phyloP scores from a whole-genome alignment of 139 green algal genomes.

The Chlamydomonas sp. region DNA sequence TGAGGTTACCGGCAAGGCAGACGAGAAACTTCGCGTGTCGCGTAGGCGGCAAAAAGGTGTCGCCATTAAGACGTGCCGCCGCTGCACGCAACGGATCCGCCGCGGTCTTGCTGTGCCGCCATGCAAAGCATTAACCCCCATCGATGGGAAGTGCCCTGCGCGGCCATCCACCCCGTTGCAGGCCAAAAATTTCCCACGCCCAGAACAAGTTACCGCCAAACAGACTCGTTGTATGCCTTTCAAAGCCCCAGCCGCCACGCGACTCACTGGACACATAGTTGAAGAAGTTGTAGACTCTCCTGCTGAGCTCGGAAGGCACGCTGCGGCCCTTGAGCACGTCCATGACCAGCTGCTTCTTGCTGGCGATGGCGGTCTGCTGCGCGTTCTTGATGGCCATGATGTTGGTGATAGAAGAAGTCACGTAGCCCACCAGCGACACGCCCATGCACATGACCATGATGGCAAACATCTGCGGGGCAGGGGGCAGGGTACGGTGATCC shows the following conservation, averaged over 20 bases:
- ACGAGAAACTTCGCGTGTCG: neutral
- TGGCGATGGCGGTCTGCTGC: constrained; percentile 27
- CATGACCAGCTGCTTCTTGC: constrained; percentile 41
- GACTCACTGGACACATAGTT: constrained; percentile 33
- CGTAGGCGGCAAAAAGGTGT: neutral
- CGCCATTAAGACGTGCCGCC: no score
- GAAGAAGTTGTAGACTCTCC: constrained; percentile 41
- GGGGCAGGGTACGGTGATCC: neutral
- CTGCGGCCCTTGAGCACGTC: constrained; percentile 41
- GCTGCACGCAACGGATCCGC: no score
- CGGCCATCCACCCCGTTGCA: no score
- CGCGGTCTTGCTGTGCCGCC: no score
- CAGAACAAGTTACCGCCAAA: no score
- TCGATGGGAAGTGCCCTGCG: no score
- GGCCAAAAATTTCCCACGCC: no score
- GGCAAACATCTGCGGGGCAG: constrained; percentile 10
- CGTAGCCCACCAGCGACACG: constrained; percentile 53
- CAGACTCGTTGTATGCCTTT: no score
- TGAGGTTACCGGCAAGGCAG: neutral
- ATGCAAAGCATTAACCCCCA: no score
- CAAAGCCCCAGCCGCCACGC: neutral
- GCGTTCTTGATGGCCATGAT: constrained; percentile 56
- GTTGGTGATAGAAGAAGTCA: constrained; percentile 53
- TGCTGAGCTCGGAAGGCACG: constrained; percentile 31
- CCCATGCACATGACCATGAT: constrained; percentile 50